These are phyloP conservation scores for Pyrus hybrid DNA, from an alignment of 331 rosid species.

Conservation along the genomic window DNA sequence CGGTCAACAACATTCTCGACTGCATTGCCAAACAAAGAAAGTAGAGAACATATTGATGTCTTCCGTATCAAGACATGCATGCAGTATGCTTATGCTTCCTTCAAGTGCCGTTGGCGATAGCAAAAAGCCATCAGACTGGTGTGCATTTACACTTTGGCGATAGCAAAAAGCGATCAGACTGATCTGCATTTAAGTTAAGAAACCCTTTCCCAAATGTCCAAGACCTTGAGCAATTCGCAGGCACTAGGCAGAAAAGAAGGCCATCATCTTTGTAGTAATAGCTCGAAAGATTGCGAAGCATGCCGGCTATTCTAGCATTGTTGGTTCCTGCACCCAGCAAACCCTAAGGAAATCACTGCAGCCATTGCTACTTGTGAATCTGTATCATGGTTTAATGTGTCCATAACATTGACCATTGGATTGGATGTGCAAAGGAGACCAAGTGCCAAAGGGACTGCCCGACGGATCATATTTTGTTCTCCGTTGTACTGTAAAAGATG, in stretches of 20 bases:
- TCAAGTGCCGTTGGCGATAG: slow-evolving; percentile 58
- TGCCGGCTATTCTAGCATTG: slow-evolving; percentile 97
- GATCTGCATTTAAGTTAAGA: slow-evolving; percentile 88
- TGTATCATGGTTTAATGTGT: slow-evolving; percentile 89
- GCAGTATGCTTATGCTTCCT: slow-evolving; percentile 69
- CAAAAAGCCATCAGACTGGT: no score
- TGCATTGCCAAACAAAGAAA: slow-evolving; percentile 96
- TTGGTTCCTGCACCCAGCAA: slow-evolving; percentile 95
- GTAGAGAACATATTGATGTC: slow-evolving; percentile 77
- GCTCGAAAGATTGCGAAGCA: slow-evolving; percentile 97
- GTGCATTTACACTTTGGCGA: slow-evolving; percentile 30
- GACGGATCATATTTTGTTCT: slow-evolving; percentile 79
- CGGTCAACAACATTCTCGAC: slow-evolving; percentile 97
- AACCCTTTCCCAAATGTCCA: slow-evolving; percentile 96
- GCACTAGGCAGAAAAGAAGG: slow-evolving; percentile 88
- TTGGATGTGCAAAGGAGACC: slow-evolving; percentile 91
- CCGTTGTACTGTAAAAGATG: slow-evolving; percentile 90
- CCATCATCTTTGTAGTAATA: slow-evolving; percentile 95
- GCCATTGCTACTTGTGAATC: slow-evolving; percentile 99
- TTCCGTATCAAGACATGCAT: slow-evolving; percentile 93
- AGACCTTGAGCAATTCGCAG: slow-evolving; percentile 95
- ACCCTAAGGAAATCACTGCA: slow-evolving; percentile 86
- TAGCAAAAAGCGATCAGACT: slow-evolving; percentile 83
- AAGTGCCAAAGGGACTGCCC: slow-evolving; percentile 95
- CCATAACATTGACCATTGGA: slow-evolving; percentile 61